Percentiles rank a stretch among this genome's conserved stretches.
Evolutionary conservation across 768 basidiomycete species (phyloP).

Genomic region (Agrocybe praecox): DNA sequence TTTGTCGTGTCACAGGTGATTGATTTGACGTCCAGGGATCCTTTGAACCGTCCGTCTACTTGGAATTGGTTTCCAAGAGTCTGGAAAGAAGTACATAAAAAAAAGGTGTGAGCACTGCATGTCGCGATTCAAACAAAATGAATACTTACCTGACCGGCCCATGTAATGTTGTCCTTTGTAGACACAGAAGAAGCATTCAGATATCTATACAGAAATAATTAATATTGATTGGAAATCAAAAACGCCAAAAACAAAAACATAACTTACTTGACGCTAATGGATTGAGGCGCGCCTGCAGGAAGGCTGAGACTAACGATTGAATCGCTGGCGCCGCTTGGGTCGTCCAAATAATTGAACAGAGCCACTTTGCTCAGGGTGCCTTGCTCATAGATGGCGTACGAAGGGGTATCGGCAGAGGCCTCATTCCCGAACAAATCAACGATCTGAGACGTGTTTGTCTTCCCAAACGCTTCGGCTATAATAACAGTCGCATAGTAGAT

Average conservation of each 20-base stretch:
- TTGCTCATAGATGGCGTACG: constrained; percentile 78
- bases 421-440: constrained; percentile 62
- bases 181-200: constrained; percentile 57
- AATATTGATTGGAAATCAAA: not conserved
- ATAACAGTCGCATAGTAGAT: constrained; percentile 75
- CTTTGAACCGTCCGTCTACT: constrained; percentile 69
- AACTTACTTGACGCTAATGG: constrained; percentile 55
- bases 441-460: constrained; percentile 62
- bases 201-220: constrained; percentile 40
- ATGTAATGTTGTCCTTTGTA: constrained; percentile 67
- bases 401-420: constrained; percentile 59
- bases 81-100: constrained; percentile 29
- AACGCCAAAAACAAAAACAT: not conserved
- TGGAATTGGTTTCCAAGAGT: constrained; percentile 63
- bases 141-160: constrained; percentile 72
- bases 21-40: constrained; percentile 54
- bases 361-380: constrained; percentile 61
- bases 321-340: constrained; percentile 54
- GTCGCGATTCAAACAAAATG: no score
- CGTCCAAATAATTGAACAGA: constrained; percentile 74
- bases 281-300: constrained; percentile 43
- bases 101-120: no score
- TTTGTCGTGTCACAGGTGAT: constrained; percentile 58
- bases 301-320: constrained; percentile 49
- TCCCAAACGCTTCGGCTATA: constrained; percentile 72